Evolutionary conservation across 73 alveolate species (phyloP), one percentile per base, ranked within the genome.

Genomic region (Paramecium sexaurelia): DNA sequence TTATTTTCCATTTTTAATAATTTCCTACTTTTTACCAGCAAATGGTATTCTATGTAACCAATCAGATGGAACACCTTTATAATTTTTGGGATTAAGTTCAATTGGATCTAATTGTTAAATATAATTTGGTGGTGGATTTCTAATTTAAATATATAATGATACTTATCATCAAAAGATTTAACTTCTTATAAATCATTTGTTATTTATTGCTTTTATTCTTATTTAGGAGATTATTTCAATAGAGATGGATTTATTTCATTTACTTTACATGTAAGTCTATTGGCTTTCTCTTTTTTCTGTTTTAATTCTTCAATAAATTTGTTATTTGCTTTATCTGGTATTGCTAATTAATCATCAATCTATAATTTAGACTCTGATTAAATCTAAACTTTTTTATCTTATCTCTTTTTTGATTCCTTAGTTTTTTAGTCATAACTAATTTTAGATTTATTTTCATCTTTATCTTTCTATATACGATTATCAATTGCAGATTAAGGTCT

Each of bases 11-110:
- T 71, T 37, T 37, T 71, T 71, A 3, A 35, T n/a, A 19, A 24
- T 43, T 22, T 78, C 90, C 17, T 78, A 41, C 75, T 78, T 78
- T 40, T 90, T 78, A 39, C 94, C 94, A 20, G 94, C 94, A 45
- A 55, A 86, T 90, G 94, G 94, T 68, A 90, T 90, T 43, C 94
- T 37, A 51, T 90, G 94, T n/a, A 88, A 51, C 94, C 94, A 90
- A 36, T 90, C 92, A n/a, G 87, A 45, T 11, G 94, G 94, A 11
- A 90, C 87, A n/a, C 92, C 88, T 55, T 83, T 90, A 84, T 90
- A 90, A 22, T 90, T 41, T 27, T 90, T 90, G n/a, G 94, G 94
- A 75, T 90, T 78, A 4, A 90, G 78, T 69, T 90, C 94, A 29
- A 75, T 71, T 7, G 78, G 84, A 32, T 86, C 92, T 13, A 90